phyloP scores from a whole-genome alignment of 306 rosid genomes.

The Sicyos baderoa region DNA sequence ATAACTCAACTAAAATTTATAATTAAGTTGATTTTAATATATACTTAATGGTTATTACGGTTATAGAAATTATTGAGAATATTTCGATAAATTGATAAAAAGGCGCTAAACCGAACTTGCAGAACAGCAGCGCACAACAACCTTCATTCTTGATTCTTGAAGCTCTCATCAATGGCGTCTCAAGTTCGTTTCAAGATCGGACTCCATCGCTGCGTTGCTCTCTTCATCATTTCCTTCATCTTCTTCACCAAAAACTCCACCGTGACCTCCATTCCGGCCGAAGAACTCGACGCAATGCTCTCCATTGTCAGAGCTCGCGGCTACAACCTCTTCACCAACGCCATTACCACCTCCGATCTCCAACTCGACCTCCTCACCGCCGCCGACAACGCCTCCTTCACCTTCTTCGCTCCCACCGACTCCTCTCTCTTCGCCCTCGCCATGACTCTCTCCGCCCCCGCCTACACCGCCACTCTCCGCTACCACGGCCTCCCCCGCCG shows the following conservation, averaged over 20 bases:
- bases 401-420: constrained; percentile 58
- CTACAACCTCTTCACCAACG: constrained; percentile 56
- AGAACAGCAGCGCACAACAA: too few species aligned
- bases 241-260: neutral
- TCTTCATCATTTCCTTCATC: constrained; percentile 1
- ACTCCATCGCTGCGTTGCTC: neutral
- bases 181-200: neutral
- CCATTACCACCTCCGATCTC: constrained; percentile 57
- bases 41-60: too few species aligned
- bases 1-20: too few species aligned
- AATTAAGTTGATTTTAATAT: too few species aligned
- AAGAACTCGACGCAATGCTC: constrained; percentile 44
- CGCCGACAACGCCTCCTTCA: constrained; percentile 29
- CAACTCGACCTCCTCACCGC: constrained; percentile 29
- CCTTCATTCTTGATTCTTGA: constrained; percentile 20
- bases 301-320: constrained; percentile 40
- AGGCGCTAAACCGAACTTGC: neutral
- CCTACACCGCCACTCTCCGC: constrained; percentile 47
- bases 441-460: constrained; percentile 46
- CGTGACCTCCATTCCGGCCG: constrained; percentile 18
- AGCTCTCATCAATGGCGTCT: constrained; percentile 21
- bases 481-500: constrained; percentile 54
- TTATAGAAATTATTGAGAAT: too few species aligned
- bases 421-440: constrained; percentile 54
- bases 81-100: too few species aligned